Evolutionary conservation across 2,329 filamentous ascomycete species (phyloP), one percentile per base, ranked within the genome.

Genomic region (Rhynchosporium agropyri): DNA sequence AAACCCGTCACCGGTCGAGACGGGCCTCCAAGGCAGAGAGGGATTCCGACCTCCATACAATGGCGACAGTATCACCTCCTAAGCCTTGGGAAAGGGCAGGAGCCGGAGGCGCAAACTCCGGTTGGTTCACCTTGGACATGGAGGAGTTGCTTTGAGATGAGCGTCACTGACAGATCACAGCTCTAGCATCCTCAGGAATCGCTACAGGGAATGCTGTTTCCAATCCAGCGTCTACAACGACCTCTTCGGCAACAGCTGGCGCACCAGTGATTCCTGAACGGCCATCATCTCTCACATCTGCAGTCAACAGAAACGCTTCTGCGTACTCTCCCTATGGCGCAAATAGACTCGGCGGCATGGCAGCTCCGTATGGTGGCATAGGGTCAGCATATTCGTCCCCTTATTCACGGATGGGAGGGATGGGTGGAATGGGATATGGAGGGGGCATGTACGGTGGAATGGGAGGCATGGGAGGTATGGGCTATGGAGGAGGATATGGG

Each of bases 61-160:
- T 74, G 70, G 63, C 67, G 12, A 87, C 87, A 83, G 84, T 84
- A 67, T 97, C 94, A 77, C 95, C 95, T 74, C 95, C 95, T 61
- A 99, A 99, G 79, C 95, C 95, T 53, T 99, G 95, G 95, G 95
- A 99, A 80, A 86, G 89, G 77, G 89, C 89, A 77, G 71, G 68
- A 62, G 67, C 59, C 42, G 68, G 65, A 36, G 68, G 69, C 55
- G 56, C 68, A 69, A 71, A 63, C 61, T 63, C 68, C 66, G 72
- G 73, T 74, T 65, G 61, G 72, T 72, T 64, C 42, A 62, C 62
- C 64, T 31, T n/a, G 45, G 58, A 9, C 58, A 56, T 12, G 26
- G 29, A 50, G 29, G 36, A 36, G 53, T 43, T 58, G 50, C 15
- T 31, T 40, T 43, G 56, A 58, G 60, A 70, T 63, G 63, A 60